These are phyloP conservation scores for Xylaria sp. DNA, from an alignment of 2,329 filamentous ascomycete species.

Conservation along the genomic window DNA sequence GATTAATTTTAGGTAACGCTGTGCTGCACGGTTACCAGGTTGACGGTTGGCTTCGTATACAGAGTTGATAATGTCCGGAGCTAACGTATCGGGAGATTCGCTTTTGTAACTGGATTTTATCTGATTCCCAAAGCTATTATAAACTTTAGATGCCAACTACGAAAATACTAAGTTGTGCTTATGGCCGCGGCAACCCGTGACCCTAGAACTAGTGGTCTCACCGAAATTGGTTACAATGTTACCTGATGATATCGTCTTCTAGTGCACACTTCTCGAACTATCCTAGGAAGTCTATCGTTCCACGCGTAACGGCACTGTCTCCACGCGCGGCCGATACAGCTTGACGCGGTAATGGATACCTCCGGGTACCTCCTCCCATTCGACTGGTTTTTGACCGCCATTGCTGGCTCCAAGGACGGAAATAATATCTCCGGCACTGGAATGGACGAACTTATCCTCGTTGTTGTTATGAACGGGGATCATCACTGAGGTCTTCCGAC, in stretches of 20 bases:
- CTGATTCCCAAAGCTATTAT: background rate
- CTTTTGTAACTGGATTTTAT: background rate
- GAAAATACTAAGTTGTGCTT: background rate
- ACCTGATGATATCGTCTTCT: background rate
- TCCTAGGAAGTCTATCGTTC: background rate
- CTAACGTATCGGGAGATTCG: background rate
- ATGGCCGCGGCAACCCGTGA: background rate
- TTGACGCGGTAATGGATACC: background rate
- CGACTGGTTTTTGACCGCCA: background rate
- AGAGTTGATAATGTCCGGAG: background rate
- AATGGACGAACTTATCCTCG: background rate
- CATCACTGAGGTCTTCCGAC: background rate
- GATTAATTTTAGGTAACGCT: background rate
- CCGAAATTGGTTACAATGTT: background rate
- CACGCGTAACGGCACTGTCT: background rate
- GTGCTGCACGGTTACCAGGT: background rate
- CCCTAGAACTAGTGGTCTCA: background rate
- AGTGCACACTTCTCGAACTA: background rate
- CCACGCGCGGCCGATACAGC: background rate
- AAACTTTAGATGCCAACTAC: background rate
- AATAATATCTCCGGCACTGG: background rate
- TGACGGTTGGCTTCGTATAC: background rate
- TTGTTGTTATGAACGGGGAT: background rate
- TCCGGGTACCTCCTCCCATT: background rate
- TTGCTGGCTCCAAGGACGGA: background rate